phyloP scores from a whole-genome alignment of 176 grass and related monocot species.

The Aegilops longissima region DNA sequence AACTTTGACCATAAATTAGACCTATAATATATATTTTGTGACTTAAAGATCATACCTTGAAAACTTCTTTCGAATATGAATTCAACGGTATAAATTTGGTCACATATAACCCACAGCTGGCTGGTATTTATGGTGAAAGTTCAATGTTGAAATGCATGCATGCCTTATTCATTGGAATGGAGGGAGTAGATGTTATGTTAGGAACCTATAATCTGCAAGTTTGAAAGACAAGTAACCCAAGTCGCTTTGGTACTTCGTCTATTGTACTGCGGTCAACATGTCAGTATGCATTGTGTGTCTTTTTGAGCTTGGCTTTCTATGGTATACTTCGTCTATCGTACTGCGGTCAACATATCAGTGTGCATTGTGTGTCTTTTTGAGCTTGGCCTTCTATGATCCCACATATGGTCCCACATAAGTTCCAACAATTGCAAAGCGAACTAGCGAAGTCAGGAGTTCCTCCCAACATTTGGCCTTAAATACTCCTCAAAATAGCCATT shows the following conservation, averaged over 20 bases:
- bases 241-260: conserved; percentile 8
- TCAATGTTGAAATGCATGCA: no score
- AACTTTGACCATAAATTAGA: no score
- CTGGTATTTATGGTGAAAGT: no score
- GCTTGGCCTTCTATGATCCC: neutral
- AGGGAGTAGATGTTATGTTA: neutral
- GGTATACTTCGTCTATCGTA: neutral
- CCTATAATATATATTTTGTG: no score
- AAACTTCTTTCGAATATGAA: no score
- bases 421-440: conserved; percentile 2
- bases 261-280: neutral
- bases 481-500: neutral
- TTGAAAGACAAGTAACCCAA: neutral
- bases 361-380: neutral
- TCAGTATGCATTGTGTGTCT: neutral
- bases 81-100: no score
- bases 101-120: no score
- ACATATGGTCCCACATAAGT: neutral
- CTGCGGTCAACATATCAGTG: neutral
- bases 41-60: no score
- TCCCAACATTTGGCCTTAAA: neutral
- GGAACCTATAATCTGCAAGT: neutral
- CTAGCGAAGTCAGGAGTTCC: neutral
- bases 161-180: no score
- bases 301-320: neutral